phyloP scores from a whole-genome alignment of 1,284 basidiomycete species.

The Papiliotrema fonsecae region DNA sequence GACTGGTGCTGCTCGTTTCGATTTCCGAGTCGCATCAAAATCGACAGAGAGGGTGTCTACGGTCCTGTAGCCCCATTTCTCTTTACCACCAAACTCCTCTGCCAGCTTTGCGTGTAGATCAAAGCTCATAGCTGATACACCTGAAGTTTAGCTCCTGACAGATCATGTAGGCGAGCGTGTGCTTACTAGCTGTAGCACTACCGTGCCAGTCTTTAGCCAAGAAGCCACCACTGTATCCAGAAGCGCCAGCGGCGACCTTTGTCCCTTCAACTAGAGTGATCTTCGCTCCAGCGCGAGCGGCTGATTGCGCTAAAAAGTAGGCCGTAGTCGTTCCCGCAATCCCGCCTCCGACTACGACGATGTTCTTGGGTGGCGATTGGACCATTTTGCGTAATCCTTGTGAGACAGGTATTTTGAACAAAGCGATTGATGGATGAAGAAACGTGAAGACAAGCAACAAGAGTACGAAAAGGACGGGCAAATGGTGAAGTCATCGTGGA shows the following conservation, averaged over 20 bases:
- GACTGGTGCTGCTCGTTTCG: conserved; percentile 31
- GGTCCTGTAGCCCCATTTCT: conserved; percentile 80
- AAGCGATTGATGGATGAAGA: background rate
- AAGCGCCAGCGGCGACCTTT: conserved; percentile 58
- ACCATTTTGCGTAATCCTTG: background rate
- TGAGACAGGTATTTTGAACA: background rate
- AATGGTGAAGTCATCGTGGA: too few relatives aligned
- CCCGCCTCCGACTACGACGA: conserved; percentile 54
- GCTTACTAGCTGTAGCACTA: conserved; percentile 47
- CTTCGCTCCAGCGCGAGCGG: conserved; percentile 48
- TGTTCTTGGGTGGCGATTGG: conserved; percentile 18
- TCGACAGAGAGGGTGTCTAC: conserved; percentile 51
- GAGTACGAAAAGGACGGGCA: background rate
- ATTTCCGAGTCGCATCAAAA: conserved; percentile 35
- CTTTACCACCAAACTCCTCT: conserved; percentile 62
- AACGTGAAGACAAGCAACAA: background rate
- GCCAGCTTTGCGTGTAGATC: conserved; percentile 73
- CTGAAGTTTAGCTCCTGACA: conserved; percentile 16
- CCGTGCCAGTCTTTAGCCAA: conserved; percentile 73
- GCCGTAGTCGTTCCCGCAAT: conserved; percentile 83
- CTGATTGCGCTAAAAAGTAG: conserved; percentile 37
- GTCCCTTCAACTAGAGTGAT: conserved; percentile 71
- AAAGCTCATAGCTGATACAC: conserved; percentile 70
- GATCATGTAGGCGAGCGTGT: background rate
- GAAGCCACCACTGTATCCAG: conserved; percentile 88